A percentile compares a stretch with the other conserved stretches of the same genome.
Evolutionary conservation across 768 basidiomycete species (phyloP).

Genomic region (Daedaleopsis nitida): DNA sequence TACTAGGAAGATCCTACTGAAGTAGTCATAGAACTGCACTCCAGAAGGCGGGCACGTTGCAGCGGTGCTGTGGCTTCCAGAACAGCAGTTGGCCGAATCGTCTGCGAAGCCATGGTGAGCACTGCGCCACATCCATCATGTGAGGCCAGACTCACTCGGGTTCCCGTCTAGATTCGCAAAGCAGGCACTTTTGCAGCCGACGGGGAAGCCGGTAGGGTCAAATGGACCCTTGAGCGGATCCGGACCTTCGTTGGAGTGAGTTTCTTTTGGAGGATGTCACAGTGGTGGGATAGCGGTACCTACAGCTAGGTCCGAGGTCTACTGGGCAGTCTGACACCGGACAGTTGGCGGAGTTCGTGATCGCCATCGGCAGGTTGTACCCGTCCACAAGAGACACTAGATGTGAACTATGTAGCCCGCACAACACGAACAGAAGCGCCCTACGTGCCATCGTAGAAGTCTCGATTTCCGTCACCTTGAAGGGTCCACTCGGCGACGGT

Average conservation of each 20-base stretch:
- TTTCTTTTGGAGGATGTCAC: neutral
- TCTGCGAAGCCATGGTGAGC: constrained; percentile 10
- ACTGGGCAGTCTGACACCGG: constrained; percentile 32
- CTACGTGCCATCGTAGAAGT: constrained; percentile 24
- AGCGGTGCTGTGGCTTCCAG: constrained; percentile 31
- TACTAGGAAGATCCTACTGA: constrained; percentile 21
- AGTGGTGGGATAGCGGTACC: neutral
- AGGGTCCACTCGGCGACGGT: constrained; percentile 38
- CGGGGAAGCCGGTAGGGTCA: constrained; percentile 32
- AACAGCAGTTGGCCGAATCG: constrained; percentile 38
- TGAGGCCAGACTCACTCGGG: constrained; percentile 19
- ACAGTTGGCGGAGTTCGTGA: constrained; percentile 32
- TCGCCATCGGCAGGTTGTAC: constrained; percentile 33
- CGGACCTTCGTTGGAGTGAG: constrained; percentile 22
- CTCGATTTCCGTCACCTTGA: constrained; percentile 27
- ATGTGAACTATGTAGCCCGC: neutral
- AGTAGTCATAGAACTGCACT: constrained; percentile 30
- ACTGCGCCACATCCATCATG: neutral
- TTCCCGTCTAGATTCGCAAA: constrained; percentile 32
- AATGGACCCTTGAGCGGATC: constrained; percentile 31
- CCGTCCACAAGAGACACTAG: constrained; percentile 30
- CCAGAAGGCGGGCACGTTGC: constrained; percentile 34
- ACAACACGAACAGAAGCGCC: too few relatives aligned
- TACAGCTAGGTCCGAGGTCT: constrained; percentile 34
- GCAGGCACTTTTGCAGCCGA: constrained; percentile 37